Percentiles rank a stretch among this genome's conserved stretches.
phyloP scores from a whole-genome alignment of 2,329 filamentous ascomycete species.

The Pezicula carpinea region DNA sequence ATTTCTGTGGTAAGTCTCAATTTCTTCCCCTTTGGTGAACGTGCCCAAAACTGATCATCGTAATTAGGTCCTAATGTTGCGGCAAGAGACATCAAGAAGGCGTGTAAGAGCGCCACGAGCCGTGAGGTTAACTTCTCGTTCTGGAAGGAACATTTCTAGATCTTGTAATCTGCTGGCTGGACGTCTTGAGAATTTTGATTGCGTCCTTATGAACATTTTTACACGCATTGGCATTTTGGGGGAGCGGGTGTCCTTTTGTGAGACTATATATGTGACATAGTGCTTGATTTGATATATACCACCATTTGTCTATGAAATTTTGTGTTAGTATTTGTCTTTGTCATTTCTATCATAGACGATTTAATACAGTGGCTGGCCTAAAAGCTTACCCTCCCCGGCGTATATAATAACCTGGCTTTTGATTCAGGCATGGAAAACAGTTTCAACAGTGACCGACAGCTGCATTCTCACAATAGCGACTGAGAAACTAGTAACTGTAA shows the following conservation, averaged over 20 bases:
- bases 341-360: background rate
- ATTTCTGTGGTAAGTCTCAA: conserved; percentile 84
- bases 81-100: conserved; percentile 80
- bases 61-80: conserved; percentile 32
- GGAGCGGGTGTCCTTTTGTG: conserved; percentile 5
- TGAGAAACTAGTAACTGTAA: no score
- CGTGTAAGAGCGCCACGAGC: conserved; percentile 67
- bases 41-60: background rate
- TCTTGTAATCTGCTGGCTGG: no score
- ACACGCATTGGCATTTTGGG: conserved; percentile 8
- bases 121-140: conserved; percentile 89
- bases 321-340: background rate
- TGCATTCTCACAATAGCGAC: no score
- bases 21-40: conserved; percentile 37
- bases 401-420: no score
- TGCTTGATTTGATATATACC: background rate
- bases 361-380: background rate
- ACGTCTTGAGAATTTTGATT: background rate
- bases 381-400: no score
- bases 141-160: conserved; percentile 92
- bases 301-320: background rate
- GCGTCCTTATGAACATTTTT: conserved; percentile 4
- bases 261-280: background rate
- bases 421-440: no score
- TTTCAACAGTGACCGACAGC: no score